These are phyloP conservation scores for Liriodendron chinense DNA, from an alignment of 164 flowering plant genomes.

Conservation along the genomic window DNA sequence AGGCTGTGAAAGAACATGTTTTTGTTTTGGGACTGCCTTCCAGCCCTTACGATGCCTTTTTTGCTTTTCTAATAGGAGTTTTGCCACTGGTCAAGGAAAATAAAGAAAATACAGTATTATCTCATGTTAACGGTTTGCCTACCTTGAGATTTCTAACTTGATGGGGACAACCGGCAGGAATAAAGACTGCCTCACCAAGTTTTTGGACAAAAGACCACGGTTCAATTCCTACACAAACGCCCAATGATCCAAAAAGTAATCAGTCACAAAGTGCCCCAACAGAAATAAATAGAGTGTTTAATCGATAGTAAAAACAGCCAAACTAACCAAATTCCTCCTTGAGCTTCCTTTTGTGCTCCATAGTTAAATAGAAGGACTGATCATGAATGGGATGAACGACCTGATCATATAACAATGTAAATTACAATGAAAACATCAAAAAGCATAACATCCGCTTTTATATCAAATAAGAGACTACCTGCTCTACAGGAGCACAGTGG, in stretches of 20 bases:
- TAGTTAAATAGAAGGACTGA: slow-evolving; percentile 36
- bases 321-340: slow-evolving; percentile 53
- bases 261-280: not conserved
- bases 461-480: slow-evolving; percentile 20
- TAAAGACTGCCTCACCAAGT: slow-evolving; percentile 58
- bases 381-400: slow-evolving; percentile 53
- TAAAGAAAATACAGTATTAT: not conserved
- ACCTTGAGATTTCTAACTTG: slow-evolving; percentile 59
- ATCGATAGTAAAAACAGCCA: not conserved
- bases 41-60: not conserved
- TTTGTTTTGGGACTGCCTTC: too few species aligned
- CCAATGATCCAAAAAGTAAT: not conserved
- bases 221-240: slow-evolving; percentile 35
- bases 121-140: not conserved
- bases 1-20: not conserved
- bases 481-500: slow-evolving; percentile 16
- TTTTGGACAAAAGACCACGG: slow-evolving; percentile 59
- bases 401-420: slow-evolving; percentile 27
- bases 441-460: slow-evolving; percentile 7
- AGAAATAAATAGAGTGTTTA: not conserved
- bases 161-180: slow-evolving; percentile 68
- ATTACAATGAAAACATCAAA: slow-evolving; percentile 17
- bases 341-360: slow-evolving; percentile 40
- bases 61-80: not conserved
- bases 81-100: not conserved